Conservation (phyloP, 1,284 basidiomycete species). For the Pyrrhoderma noxium region DNA sequence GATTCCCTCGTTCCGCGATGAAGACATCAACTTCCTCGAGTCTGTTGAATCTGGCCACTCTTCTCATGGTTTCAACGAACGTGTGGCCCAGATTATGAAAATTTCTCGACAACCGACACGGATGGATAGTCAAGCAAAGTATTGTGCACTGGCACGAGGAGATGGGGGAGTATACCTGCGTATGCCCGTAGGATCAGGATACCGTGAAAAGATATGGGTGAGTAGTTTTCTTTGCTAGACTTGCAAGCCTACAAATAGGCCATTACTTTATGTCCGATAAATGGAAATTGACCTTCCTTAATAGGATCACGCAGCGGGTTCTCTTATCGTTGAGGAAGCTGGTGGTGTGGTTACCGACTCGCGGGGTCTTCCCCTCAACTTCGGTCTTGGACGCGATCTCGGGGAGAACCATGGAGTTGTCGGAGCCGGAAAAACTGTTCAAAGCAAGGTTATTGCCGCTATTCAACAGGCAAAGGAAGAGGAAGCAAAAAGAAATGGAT, state of each 20-base stretch:
- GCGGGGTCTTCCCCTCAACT: slow-evolving; percentile 73
- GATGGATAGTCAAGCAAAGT: slow-evolving; percentile 99
- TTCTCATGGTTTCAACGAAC: slow-evolving; percentile 76
- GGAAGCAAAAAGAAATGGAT: neutral
- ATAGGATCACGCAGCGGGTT: slow-evolving; percentile 88
- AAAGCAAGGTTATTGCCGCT: slow-evolving; percentile 65
- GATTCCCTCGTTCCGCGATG: slow-evolving; percentile 40
- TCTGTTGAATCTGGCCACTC: slow-evolving; percentile 92
- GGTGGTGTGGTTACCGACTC: slow-evolving; percentile 86
- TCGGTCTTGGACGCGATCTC: slow-evolving; percentile 82
- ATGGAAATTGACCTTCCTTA: neutral
- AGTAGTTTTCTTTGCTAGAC: slow-evolving; percentile 22
- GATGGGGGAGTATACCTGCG: slow-evolving; percentile 89
- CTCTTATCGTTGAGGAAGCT: slow-evolving; percentile 81
- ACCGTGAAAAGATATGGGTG: slow-evolving; percentile 89
- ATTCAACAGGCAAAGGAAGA: slow-evolving; percentile 58
- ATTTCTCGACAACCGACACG: slow-evolving; percentile 65
- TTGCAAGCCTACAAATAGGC: slow-evolving; percentile 4
- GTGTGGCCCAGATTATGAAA: slow-evolving; percentile 64
- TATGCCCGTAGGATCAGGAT: slow-evolving; percentile 80
- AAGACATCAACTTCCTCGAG: slow-evolving; percentile 74
- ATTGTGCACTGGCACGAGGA: slow-evolving; percentile 80
- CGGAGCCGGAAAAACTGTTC: slow-evolving; percentile 63
- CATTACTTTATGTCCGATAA: slow-evolving; percentile 1
- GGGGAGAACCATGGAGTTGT: slow-evolving; percentile 86